These are phyloP conservation scores for Cytospora leucostoma DNA, from an alignment of 2,329 filamentous ascomycete species.

Conservation along the genomic window DNA sequence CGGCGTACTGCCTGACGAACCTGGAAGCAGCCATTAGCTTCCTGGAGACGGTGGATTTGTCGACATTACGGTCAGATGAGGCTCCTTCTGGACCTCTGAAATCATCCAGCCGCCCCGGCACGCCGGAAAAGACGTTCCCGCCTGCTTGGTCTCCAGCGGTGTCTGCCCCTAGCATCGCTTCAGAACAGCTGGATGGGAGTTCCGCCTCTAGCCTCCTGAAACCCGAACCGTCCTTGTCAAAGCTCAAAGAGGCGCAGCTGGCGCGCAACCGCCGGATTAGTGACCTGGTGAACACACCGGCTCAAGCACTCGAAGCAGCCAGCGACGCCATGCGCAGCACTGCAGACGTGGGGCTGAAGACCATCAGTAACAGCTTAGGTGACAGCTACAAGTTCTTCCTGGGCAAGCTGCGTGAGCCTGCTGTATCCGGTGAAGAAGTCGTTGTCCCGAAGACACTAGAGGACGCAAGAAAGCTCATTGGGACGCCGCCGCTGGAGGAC, in stretches of 20 bases:
- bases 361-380: conserved; percentile 84
- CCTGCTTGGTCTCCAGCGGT: conserved; percentile 54
- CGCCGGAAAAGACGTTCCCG: conserved; percentile 57
- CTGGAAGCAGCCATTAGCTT: conserved; percentile 94
- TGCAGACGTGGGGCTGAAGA: conserved; percentile 89
- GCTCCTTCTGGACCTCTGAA: conserved; percentile 67
- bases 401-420: conserved; percentile 68
- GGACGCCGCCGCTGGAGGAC: conserved; percentile 66
- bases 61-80: conserved; percentile 82
- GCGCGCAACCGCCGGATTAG: conserved; percentile 76
- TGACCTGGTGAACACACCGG: conserved; percentile 81
- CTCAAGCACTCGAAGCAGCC: conserved; percentile 77
- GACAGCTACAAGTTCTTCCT: conserved; percentile 94
- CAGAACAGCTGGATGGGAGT: conserved; percentile 29
- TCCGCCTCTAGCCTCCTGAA: conserved; percentile 35
- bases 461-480: conserved; percentile 87
- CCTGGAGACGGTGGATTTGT: conserved; percentile 90
- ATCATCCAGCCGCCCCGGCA: conserved; percentile 49
- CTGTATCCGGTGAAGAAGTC: conserved; percentile 49
- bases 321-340: conserved; percentile 84
- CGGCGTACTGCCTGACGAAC: conserved; percentile 94
- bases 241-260: conserved; percentile 47
- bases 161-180: conserved; percentile 38
- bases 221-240: conserved; percentile 41
- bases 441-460: conserved; percentile 86